Evolutionary conservation across 2,329 filamentous ascomycete species (phyloP), one percentile per base, ranked within the genome.

Genomic region (Colletotrichum sp.): DNA sequence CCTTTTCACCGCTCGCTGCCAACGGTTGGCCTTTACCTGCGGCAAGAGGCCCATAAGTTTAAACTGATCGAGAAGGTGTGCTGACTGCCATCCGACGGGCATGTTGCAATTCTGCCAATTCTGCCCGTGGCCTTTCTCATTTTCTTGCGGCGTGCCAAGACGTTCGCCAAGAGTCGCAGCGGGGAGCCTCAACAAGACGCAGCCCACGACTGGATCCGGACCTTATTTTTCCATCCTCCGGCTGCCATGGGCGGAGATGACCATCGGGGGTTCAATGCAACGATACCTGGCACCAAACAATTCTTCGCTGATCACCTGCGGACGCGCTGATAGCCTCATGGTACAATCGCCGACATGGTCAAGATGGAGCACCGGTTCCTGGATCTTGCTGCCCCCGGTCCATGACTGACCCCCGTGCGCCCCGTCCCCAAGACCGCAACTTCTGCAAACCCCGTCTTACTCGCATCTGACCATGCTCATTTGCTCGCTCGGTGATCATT

Each of bases 131-230:
- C 33, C 31, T 63, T 5, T 5, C 36, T 58, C 54, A 67, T 63
- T 43, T 67, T 58, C 55, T 36, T 58, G 69, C 47, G 33, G 70
- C 66, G 16, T 73, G 70, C 70, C 66, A 72, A 72, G 70, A 72
- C 29, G 21, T 18, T 13, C 8, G 71, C 71, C 71, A 74, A 74
- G 72, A 59, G 34, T 54, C 29, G 15, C n/a, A 34, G 72, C 62
- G 68, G 68, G 62, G 72, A 72, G 72, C 72, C 68, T 71, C 72
- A 72, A 36, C 55, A 57, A 59, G 57, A 47, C 68, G 21, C 24
- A 29, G 29, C 38, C 55, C 38, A 24, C 16, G 16, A 74, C 72
- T 74, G 72, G 72, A 66, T 67, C 68, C 72, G 72, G 72, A 51
- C 68, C 33, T 36, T 62, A 63, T 67, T 74, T 67, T 51, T 72